phyloP scores from a whole-genome alignment of 2,329 filamentous ascomycete genomes.

The Colletotrichum cereale region DNA sequence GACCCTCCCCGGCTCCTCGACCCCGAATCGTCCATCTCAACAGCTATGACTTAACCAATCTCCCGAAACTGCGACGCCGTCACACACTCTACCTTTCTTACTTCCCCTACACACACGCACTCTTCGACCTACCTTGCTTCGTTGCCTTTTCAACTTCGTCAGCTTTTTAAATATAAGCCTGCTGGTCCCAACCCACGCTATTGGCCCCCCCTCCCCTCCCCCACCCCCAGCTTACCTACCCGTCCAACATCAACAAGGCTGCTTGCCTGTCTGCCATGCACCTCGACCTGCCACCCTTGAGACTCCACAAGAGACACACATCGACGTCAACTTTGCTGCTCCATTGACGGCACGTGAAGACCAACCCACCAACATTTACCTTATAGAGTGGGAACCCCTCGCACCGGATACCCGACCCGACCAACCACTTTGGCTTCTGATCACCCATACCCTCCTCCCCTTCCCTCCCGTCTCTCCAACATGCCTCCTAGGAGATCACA shows the following conservation, averaged over 20 bases:
- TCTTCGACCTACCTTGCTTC: constrained; percentile 1
- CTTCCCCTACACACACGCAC: background rate
- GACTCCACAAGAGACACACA: constrained; percentile 18
- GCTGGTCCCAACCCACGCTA: constrained; percentile 16
- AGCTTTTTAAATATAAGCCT: constrained; percentile 12
- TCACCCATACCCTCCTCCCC: background rate
- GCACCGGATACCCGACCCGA: background rate
- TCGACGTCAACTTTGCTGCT: constrained; percentile 18
- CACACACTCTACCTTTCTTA: constrained; percentile 8
- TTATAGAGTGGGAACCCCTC: constrained; percentile 32
- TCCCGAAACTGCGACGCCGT: constrained; percentile 29
- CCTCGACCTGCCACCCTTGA: constrained; percentile 12
- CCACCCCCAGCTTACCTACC: background rate
- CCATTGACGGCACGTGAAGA: constrained; percentile 32
- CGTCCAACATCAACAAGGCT: constrained; percentile 7
- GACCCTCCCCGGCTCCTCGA: constrained; percentile 7
- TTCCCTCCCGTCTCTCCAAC: constrained; percentile 24
- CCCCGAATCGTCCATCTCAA: constrained; percentile 34
- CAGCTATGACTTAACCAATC: constrained; percentile 24
- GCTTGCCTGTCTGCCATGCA: constrained; percentile 28
- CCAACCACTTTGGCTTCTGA: background rate
- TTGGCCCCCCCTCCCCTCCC: background rate
- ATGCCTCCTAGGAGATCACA: constrained; percentile 77
- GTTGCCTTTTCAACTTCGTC: constrained; percentile 1
- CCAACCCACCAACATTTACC: constrained; percentile 11